Base-by-base conservation (phyloP, 2,329 filamentous ascomycete genomes). In the Stagonosporopsis vannaccii region DNA sequence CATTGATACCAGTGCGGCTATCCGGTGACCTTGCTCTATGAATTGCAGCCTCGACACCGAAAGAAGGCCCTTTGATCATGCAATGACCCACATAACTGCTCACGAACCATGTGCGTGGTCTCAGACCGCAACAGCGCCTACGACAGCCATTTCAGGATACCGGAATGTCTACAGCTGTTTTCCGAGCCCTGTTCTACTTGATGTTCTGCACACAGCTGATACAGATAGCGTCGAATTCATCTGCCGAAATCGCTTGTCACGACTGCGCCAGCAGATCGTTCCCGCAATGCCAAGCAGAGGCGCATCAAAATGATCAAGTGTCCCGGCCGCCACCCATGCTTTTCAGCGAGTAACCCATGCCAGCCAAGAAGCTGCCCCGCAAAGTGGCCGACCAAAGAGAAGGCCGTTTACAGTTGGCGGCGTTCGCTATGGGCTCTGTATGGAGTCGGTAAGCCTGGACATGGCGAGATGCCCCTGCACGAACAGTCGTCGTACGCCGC, bases 361-460 rank as follows among this genome's bases (percentile, higher is more conserved):
- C 57, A 46, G 72, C 72, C 72, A 74, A 74, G 71, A 30, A 45
- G 30, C 46, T 51, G 61, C 70, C 70, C 71, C 69, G 67, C 71
- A 70, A 60, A 23, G 44, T 25, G 19, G 28, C 56, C 59, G 60
- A 58, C 58, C 65, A 64, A 53, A 56, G 55, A 54, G 37, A 59
- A 30, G 42, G 59, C 63, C 59, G 62, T 66, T 67, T 40, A n/a
- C 33, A 33, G 28, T 56, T 57, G 61, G 63, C 47, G 58, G 54
- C 55, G 40, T 52, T 44, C 36, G 47, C 33, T 56, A 47, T 47
- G 47, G 49, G 51, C 51, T 35, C 44, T 60, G 53, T 66, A 56
- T 72, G 68, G 70, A 61, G 43, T 69, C 69, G 69, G 58, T 65
- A 68, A 63, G 64, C 47, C 48, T 56, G 42, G 56, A 54, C 58